Evolutionary conservation across 225 moss, liverwort and hornwort species (phyloP).

Genomic region (Polytrichum formosum): DNA sequence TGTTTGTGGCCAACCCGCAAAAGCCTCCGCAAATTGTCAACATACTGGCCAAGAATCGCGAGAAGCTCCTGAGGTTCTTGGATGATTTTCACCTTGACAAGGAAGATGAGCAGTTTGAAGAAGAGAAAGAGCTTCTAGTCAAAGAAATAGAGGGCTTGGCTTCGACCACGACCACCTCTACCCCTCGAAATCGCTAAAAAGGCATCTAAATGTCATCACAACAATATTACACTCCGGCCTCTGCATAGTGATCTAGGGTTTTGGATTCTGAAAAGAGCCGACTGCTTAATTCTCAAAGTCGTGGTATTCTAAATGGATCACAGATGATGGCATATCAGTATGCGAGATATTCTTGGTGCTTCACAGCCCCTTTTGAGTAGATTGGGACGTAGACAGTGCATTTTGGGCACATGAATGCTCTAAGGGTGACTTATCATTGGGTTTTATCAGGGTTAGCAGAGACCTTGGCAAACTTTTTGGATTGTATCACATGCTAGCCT

Average conservation of each 20-base stretch:
- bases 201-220: not conserved
- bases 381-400: no score
- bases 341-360: no score
- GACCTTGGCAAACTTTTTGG: no score
- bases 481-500: no score
- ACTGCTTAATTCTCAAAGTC: not conserved
- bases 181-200: not conserved
- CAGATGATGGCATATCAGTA: no score
- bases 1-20: conserved; percentile 96
- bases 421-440: no score
- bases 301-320: not conserved
- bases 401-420: no score
- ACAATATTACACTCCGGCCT: not conserved
- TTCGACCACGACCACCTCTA: conserved; percentile 23
- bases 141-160: conserved; percentile 87
- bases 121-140: conserved; percentile 94
- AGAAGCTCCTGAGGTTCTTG: conserved; percentile 73
- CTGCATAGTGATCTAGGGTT: not conserved
- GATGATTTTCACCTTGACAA: conserved; percentile 95
- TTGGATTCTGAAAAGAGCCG: not conserved
- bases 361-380: no score
- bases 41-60: conserved; percentile 89
- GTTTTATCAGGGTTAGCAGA: no score
- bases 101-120: conserved; percentile 99
- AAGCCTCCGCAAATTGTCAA: conserved; percentile 90